phyloP scores from a whole-genome alignment of 352 stramenopile genomes.

The Pilasporangium apinafurcum region DNA sequence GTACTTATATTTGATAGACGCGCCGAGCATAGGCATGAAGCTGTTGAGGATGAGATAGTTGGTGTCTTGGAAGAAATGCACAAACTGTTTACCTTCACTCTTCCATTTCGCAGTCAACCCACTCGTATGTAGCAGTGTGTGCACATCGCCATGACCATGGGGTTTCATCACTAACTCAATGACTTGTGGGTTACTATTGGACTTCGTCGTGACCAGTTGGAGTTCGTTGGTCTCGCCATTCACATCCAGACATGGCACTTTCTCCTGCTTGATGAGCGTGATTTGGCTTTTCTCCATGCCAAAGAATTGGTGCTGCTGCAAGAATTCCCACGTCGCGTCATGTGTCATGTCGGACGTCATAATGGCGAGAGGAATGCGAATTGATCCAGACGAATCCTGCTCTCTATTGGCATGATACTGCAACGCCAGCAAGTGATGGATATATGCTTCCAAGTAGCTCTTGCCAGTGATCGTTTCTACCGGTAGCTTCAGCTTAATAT shows the following conservation, averaged over 20 bases:
- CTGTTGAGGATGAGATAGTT: slow-evolving; percentile 95
- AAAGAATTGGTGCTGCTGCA: slow-evolving; percentile 92
- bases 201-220: slow-evolving; percentile 63
- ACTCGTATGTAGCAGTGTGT: slow-evolving; percentile 87
- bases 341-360: slow-evolving; percentile 98
- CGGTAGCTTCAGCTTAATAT: slow-evolving; percentile 96
- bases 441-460: slow-evolving; percentile 92
- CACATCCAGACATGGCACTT: slow-evolving; percentile 85
- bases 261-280: slow-evolving; percentile 96
- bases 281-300: slow-evolving; percentile 91
- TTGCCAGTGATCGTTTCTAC: slow-evolving; percentile 88
- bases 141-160: slow-evolving; percentile 98
- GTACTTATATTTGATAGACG: slow-evolving; percentile 77
- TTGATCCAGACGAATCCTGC: not conserved
- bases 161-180: slow-evolving; percentile 89
- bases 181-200: slow-evolving; percentile 17
- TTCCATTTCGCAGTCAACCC: slow-evolving; percentile 70
- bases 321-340: slow-evolving; percentile 80
- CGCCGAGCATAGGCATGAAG: slow-evolving; percentile 84
- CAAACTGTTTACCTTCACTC: slow-evolving; percentile 77
- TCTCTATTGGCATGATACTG: slow-evolving; percentile 39
- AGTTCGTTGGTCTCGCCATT: slow-evolving; percentile 42
- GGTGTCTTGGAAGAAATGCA: slow-evolving; percentile 97
- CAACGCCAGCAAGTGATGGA: slow-evolving; percentile 91
- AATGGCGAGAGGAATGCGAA: slow-evolving; percentile 91